Base-by-base conservation (phyloP, 2,329 filamentous ascomycete species). In the Neofusicoccum laricinum region DNA sequence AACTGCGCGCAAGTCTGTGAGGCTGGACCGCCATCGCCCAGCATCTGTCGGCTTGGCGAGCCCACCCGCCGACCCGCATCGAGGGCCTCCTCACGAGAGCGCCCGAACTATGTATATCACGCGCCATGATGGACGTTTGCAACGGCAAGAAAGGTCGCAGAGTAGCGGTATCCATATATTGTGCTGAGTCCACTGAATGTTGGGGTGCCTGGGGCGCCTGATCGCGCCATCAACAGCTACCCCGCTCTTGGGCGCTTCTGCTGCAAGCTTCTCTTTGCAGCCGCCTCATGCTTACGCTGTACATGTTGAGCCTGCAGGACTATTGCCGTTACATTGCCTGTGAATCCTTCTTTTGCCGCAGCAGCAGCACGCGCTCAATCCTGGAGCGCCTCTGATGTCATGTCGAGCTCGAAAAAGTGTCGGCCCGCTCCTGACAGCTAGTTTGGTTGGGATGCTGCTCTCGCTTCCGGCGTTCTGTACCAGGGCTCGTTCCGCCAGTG, bases 101-200 rank as follows among this genome's bases (percentile, higher is more conserved):
- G 40, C 55, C 41, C 30, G 10, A 21, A 36, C 40, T 19, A 36
- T 36, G 46, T 19, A 36, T 36, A 59, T 46, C 55, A 59, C 55
- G 55, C 55, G 55, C 55, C 12, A 11, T 21, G 21, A 15, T 45
- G 14, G 38, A 10, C n/a, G 55, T 21, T 43, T 48, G 25, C 41
- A 46, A 21, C 30, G 25, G 55, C 55, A 10, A 38, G 4, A 38
- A 19, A 36, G 4, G 49, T 51, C 32, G 49, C 8, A 15, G 40
- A 59, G 41, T 59, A 59, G 55, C 55, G 55, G 55, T 59, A 46
- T 59, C 41, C n/a, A 59, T 46, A 45, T 46, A 43, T 43, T 58
- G 25, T 58, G 15, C 30, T 36, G 53, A 45, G 53, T 58, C 53
- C 53, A 58, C 53, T 45, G 53, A 17, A 38, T 21, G 38, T 46